These are phyloP conservation scores for Lactarius sp. DNA, from an alignment of 768 basidiomycete species.

Conservation along the genomic window DNA sequence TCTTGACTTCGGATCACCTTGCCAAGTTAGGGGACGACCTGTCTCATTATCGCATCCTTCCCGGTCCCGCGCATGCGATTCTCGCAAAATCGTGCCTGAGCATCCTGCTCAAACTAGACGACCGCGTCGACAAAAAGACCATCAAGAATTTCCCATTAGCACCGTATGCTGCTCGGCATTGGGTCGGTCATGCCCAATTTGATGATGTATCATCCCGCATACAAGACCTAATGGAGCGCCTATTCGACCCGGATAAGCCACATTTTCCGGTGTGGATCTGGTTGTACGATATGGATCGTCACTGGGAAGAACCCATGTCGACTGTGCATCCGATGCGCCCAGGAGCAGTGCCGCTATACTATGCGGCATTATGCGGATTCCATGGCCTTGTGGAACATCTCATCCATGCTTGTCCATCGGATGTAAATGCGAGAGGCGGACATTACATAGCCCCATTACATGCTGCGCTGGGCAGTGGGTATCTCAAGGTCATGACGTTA, in stretches of 20 bases:
- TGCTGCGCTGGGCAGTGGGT: not conserved
- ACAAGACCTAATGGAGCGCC: not conserved
- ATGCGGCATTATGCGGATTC: too few species aligned
- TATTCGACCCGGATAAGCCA: not conserved
- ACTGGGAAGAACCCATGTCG: not conserved
- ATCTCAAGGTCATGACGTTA: not conserved
- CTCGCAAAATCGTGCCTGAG: not conserved
- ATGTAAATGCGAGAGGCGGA: not conserved
- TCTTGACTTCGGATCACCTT: conserved; percentile 5
- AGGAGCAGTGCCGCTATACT: too few species aligned
- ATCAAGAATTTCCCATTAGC: not conserved
- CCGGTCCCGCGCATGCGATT: not conserved
- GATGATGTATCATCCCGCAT: not conserved
- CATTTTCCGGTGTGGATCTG: conserved; percentile 11
- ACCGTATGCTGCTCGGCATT: not conserved
- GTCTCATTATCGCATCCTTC: not conserved
- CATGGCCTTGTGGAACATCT: too few species aligned
- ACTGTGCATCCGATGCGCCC: not conserved
- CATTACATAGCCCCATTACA: not conserved
- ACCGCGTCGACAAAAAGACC: not conserved
- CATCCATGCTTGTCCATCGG: too few species aligned
- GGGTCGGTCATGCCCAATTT: conserved; percentile 3
- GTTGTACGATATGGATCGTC: conserved; percentile 1
- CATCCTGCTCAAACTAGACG: conserved; percentile 1
- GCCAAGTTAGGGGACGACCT: not conserved